Conservation (phyloP, 306 rosid species). For the Urtica urens region DNA sequence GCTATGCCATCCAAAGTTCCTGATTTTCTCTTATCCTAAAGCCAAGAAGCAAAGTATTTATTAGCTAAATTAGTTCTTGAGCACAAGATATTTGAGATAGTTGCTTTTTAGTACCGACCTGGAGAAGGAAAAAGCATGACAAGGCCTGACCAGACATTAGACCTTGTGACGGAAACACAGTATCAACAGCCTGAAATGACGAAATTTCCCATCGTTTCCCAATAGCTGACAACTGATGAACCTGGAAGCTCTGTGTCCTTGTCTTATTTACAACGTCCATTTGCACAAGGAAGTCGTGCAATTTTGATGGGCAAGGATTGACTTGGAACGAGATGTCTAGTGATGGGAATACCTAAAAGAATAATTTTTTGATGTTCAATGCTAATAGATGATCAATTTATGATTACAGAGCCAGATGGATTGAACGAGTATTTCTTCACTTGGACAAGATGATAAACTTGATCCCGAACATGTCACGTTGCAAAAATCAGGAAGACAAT, state of each 20-base stretch:
- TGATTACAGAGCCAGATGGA: too few relatives aligned
- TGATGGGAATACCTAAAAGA: constrained; percentile 67
- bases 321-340: constrained; percentile 78
- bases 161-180: constrained; percentile 56
- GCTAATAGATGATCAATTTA: constrained; percentile 6
- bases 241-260: constrained; percentile 56
- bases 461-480: neutral
- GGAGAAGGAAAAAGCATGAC: constrained; percentile 75
- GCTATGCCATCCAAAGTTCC: constrained; percentile 33
- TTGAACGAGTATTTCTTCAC: neutral
- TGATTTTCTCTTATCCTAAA: constrained; percentile 42
- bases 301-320: constrained; percentile 74
- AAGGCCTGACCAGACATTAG: constrained; percentile 75
- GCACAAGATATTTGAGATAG: constrained; percentile 11
- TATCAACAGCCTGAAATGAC: constrained; percentile 64
- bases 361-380: constrained; percentile 22
- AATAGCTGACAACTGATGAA: constrained; percentile 68
- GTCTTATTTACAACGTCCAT: constrained; percentile 83
- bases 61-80: constrained; percentile 2
- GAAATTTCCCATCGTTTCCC: constrained; percentile 75
- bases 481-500: neutral
- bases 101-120: constrained; percentile 45
- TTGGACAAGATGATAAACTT: neutral
- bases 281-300: constrained; percentile 75
- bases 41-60: constrained; percentile 14